Evolutionary conservation across 2,329 filamentous ascomycete genomes (phyloP).

Genomic region (Scedosporium boydii): DNA sequence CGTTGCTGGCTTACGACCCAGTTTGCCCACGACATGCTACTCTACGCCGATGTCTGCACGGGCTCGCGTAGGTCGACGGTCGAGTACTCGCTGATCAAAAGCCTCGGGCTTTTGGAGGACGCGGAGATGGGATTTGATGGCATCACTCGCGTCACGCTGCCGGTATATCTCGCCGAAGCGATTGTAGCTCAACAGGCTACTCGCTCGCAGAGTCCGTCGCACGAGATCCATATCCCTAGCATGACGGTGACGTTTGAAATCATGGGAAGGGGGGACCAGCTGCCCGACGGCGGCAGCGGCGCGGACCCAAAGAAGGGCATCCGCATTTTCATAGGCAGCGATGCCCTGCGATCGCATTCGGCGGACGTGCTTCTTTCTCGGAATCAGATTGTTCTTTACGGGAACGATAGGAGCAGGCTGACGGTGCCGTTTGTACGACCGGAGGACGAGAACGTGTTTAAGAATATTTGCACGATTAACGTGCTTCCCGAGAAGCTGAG

Average conservation of each 20-base stretch:
- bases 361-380: slow-evolving; percentile 89
- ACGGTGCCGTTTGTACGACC: slow-evolving; percentile 88
- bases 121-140: slow-evolving; percentile 59
- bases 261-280: slow-evolving; percentile 41
- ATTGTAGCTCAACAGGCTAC: slow-evolving; percentile 69
- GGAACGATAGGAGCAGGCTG: slow-evolving; percentile 77
- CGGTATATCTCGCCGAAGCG: slow-evolving; percentile 86
- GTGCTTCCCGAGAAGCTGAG: slow-evolving; percentile 45
- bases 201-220: slow-evolving; percentile 60
- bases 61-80: slow-evolving; percentile 85
- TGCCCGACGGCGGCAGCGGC: slow-evolving; percentile 27
- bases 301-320: slow-evolving; percentile 42
- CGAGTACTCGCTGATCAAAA: slow-evolving; percentile 63
- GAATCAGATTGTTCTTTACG: slow-evolving; percentile 78
- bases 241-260: slow-evolving; percentile 73
- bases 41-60: slow-evolving; percentile 88
- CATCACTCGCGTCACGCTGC: slow-evolving; percentile 59
- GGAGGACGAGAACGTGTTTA: slow-evolving; percentile 76
- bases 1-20: slow-evolving; percentile 89
- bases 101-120: slow-evolving; percentile 60
- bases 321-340: slow-evolving; percentile 83
- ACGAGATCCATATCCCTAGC: slow-evolving; percentile 62
- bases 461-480: slow-evolving; percentile 58
- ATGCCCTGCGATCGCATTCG: slow-evolving; percentile 74
- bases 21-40: slow-evolving; percentile 79